Evolutionary conservation across 2,329 filamentous ascomycete species (phyloP), one percentile per base, ranked within the genome.

Genomic region (Fragosphaeria purpurea): DNA sequence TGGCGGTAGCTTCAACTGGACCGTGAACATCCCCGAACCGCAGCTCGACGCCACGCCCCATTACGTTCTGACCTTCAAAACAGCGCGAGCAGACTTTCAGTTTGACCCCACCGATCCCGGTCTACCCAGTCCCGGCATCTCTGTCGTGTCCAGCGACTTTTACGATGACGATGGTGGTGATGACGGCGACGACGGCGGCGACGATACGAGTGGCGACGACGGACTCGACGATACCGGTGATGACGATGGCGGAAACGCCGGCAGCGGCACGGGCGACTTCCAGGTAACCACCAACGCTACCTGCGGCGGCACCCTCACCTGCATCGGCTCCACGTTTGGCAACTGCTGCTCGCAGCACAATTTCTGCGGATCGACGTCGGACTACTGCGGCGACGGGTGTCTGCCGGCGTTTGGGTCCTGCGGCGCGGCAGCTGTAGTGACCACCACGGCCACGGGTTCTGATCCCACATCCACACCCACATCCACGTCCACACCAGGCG

Each of bases 271-370:
- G 9, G n/a, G 13, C 13, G 44, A 31, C 31, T 39, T 48, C 31
- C 9, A 22, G 12, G 41, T 22, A 9, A 50, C 44, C 12, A 32
- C 34, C 13, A 48, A 53, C 35, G 49, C 48, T 42, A 46, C 43
- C 34, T 55, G 54, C 50, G 54, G 54, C 42, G 53, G 48, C 48
- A 32, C 7, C 13, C 22, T 48, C 7, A 53, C 47, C 33, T 52
- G 53, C 42, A 22, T 46, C 10, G 50, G 50, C 44, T 44, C 41
- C 41, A 43, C 6, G 3, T 50, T 46, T 13, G 53, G 53, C 48
- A 34, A 50, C 48, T 55, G 53, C 53, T 55, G 53, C 53, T 45
- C 42, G 32, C 33, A 47, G 41, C 47, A 51, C 48, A 50, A 45
- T 7, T 53, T 44, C 40, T 55, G 53, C 51, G 53, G 53, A 32